Evolutionary conservation across 176 grass and related monocot species (phyloP), one percentile per base, ranked within the genome.

Genomic region (Rhynchospora tenuis): DNA sequence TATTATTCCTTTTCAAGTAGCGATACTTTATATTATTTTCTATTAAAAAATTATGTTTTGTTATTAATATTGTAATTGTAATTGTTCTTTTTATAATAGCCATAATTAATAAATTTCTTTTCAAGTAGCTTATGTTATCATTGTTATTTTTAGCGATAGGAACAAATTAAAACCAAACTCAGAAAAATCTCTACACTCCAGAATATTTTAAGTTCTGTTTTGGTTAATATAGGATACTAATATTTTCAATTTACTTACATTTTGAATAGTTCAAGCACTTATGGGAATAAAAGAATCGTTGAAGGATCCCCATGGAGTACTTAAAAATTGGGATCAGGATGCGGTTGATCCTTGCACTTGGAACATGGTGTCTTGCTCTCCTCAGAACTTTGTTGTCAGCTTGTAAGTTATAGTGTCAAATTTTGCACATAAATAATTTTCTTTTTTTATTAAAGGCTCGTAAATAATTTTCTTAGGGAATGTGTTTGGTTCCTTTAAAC

Each of bases 261-360:
- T 73, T 74, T 74, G 26, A 13, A 27, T 47, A 88, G 86, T 88
- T 50, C 72, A 84, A 88, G 86, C 86, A 60, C 48, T 88, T 9
- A 88, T 88, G 50, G 81, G 81, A 62, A 84, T 88, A 19, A 88
- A 88, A 61, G 72, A 64, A 58, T 84, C 73, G 60, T 59, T 88
- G 19, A 88, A 84, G 86, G 86, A 84, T 79, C 86, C 81, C 16
- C 81, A 71, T 61, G 81, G 81, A 59, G 86, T 78, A 43, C 86
- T 88, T n/a, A 27, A 45, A 4, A 88, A 51, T 52, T 88, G 86
- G 86, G 86, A 88, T 73, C 44, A 44, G 50, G 81, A 88, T 65
- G 82, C 86, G 3, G 86, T 88, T 50, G 86, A 88, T 71, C 86
- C 86, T 59, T 88, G 86, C 62, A 71, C 63, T 67, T 88, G 86